phyloP scores from a whole-genome alignment of 495 filamentous ascomycete species.

The Xylaria curta region DNA sequence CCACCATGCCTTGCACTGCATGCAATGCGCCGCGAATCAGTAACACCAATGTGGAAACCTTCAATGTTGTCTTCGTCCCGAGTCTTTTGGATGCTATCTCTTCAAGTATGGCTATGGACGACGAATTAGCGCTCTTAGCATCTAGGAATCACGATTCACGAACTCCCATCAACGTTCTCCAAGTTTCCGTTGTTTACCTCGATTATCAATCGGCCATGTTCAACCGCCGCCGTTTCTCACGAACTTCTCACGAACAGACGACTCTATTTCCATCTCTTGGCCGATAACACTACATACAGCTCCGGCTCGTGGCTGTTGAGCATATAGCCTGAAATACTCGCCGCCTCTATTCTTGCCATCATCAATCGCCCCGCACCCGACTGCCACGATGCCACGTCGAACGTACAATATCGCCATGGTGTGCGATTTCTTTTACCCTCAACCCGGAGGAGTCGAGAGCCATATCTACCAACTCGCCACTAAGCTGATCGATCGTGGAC shows the following conservation, averaged over 20 bases:
- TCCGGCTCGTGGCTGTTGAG: background rate
- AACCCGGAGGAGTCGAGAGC: conserved; percentile 94
- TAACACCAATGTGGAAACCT: background rate
- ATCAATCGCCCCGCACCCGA: conserved; percentile 21
- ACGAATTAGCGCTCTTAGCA: background rate
- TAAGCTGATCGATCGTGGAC: conserved; percentile 94
- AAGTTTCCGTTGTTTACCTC: background rate
- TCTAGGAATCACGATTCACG: background rate
- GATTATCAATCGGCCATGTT: background rate
- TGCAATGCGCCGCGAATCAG: background rate
- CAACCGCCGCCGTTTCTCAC: background rate
- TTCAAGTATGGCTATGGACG: background rate
- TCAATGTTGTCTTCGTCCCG: background rate
- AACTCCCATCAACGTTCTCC: background rate
- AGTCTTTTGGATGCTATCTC: background rate
- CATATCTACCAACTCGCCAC: conserved; percentile 98
- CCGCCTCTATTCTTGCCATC: conserved; percentile 17
- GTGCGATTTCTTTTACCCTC: conserved; percentile 99
- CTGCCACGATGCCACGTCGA: conserved; percentile 54
- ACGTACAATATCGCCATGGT: conserved; percentile 81
- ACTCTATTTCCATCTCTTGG: background rate
- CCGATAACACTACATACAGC: background rate
- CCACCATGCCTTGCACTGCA: background rate
- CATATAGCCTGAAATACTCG: background rate
- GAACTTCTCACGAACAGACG: conserved; percentile 4